A percentile compares a stretch with the other conserved stretches of the same genome.
Conservation (phyloP, 495 filamentous ascomycete species). For the Penicillium salamii region DNA sequence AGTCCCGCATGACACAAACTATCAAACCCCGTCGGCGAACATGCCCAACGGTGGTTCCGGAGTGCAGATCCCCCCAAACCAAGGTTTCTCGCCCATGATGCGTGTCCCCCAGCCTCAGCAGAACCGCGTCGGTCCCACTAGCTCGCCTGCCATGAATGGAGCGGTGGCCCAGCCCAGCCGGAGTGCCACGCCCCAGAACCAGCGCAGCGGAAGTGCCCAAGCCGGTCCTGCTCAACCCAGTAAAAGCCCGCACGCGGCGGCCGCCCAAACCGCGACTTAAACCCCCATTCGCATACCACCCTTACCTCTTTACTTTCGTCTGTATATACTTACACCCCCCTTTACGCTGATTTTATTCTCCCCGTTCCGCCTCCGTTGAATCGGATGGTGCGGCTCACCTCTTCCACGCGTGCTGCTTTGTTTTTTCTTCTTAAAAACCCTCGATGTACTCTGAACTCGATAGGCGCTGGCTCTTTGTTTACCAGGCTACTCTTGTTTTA, state of each 20-base stretch:
- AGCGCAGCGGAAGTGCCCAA: slow-evolving; percentile 46
- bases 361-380: slow-evolving; percentile 12
- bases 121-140: slow-evolving; percentile 37
- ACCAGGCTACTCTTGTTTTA: slow-evolving; percentile 19
- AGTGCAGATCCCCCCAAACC: slow-evolving; percentile 50
- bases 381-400: slow-evolving; percentile 10
- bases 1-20: slow-evolving; percentile 40
- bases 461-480: slow-evolving; percentile 19
- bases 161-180: slow-evolving; percentile 39
- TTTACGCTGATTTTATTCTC: slow-evolving; percentile 24
- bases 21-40: slow-evolving; percentile 33
- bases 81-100: slow-evolving; percentile 72
- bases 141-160: slow-evolving; percentile 42
- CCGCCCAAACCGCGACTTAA: slow-evolving; percentile 41
- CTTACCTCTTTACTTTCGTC: slow-evolving; percentile 17
- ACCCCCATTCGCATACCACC: not conserved
- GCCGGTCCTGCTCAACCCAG: slow-evolving; percentile 34
- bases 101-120: slow-evolving; percentile 62
- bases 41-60: slow-evolving; percentile 34
- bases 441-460: slow-evolving; percentile 21
- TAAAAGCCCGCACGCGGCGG: slow-evolving; percentile 45
- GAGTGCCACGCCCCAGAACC: slow-evolving; percentile 49
- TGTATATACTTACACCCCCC: slow-evolving; percentile 40
- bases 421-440: slow-evolving; percentile 10
- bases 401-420: slow-evolving; percentile 11